Percentiles rank a stretch among this genome's conserved stretches.
phyloP scores from a whole-genome alignment of 2,329 filamentous ascomycete genomes.

The Apiospora sp. region DNA sequence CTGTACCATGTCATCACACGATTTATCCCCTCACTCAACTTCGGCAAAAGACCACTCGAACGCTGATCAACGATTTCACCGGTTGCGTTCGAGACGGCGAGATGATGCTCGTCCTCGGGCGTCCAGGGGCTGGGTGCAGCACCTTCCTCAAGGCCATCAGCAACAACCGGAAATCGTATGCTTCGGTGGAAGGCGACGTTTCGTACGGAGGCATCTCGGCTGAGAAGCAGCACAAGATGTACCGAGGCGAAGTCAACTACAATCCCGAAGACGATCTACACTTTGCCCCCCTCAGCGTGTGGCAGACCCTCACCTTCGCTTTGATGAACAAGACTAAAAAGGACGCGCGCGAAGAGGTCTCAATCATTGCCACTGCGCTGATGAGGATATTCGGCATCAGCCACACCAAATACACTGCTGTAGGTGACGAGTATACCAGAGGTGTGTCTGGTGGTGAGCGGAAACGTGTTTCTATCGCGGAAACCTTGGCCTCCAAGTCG shows the following conservation, averaged over 20 bases:
- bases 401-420: conserved; percentile 77
- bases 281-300: conserved; percentile 77
- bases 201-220: conserved; percentile 76
- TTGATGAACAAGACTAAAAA: conserved; percentile 79
- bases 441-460: conserved; percentile 83
- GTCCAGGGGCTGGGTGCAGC: conserved; percentile 77
- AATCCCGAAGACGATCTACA: conserved; percentile 81
- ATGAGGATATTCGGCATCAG: conserved; percentile 81
- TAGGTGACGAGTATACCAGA: conserved; percentile 76
- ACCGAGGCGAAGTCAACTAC: conserved; percentile 80
- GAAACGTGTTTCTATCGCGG: conserved; percentile 81
- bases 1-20: conserved; percentile 68
- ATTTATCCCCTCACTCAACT: conserved; percentile 44
- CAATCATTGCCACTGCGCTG: conserved; percentile 73
- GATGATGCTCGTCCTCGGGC: conserved; percentile 74
- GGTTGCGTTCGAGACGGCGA: conserved; percentile 73
- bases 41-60: conserved; percentile 40
- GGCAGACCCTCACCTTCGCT: conserved; percentile 79
- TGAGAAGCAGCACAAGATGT: conserved; percentile 71
- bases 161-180: conserved; percentile 73
- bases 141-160: conserved; percentile 80
- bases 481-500: conserved; percentile 77
- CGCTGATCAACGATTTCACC: conserved; percentile 70
- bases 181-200: conserved; percentile 72
- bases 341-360: conserved; percentile 68